phyloP scores from a whole-genome alignment of 257 asterid species.

The Lycium ferocissimum region DNA sequence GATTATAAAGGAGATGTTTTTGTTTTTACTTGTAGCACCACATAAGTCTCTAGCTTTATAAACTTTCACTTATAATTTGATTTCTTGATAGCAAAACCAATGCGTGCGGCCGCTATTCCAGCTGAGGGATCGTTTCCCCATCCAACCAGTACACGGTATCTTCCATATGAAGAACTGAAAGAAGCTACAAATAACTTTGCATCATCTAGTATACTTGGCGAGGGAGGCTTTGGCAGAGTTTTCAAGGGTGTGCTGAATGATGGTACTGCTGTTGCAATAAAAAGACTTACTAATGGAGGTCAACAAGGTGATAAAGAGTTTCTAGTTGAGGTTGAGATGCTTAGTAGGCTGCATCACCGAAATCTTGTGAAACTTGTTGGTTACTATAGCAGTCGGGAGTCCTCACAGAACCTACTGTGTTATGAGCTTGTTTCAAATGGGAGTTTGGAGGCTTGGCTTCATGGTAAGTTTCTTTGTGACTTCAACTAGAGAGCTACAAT shows the following conservation, averaged over 20 bases:
- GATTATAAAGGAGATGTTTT: neutral
- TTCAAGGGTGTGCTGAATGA: slow-evolving; percentile 85
- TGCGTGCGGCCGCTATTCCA: slow-evolving; percentile 51
- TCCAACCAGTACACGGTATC: slow-evolving; percentile 86
- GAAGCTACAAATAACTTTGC: slow-evolving; percentile 93
- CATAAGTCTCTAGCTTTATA: neutral
- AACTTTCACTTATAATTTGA: slow-evolving; percentile 31
- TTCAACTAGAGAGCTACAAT: neutral
- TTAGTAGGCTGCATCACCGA: slow-evolving; percentile 95
- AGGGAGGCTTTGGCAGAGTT: slow-evolving; percentile 97
- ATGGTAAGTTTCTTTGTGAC: slow-evolving; percentile 55
- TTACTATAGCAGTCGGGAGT: slow-evolving; percentile 76
- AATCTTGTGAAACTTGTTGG: slow-evolving; percentile 96
- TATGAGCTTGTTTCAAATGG: slow-evolving; percentile 98
- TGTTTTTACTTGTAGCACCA: neutral
- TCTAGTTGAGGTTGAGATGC: slow-evolving; percentile 97
- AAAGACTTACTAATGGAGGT: slow-evolving; percentile 86
- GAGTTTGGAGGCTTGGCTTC: slow-evolving; percentile 95
- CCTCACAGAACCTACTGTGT: slow-evolving; percentile 89
- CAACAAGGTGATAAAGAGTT: slow-evolving; percentile 97
- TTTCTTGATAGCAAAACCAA: slow-evolving; percentile 55
- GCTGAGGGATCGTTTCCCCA: slow-evolving; percentile 74
- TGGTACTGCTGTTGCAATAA: slow-evolving; percentile 96
- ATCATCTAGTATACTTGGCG: slow-evolving; percentile 77
- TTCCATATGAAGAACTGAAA: slow-evolving; percentile 81